A percentile compares a stretch with the other conserved stretches of the same genome.
phyloP scores from a whole-genome alignment of 2,329 filamentous ascomycete genomes.

The Fusarium graminum region DNA sequence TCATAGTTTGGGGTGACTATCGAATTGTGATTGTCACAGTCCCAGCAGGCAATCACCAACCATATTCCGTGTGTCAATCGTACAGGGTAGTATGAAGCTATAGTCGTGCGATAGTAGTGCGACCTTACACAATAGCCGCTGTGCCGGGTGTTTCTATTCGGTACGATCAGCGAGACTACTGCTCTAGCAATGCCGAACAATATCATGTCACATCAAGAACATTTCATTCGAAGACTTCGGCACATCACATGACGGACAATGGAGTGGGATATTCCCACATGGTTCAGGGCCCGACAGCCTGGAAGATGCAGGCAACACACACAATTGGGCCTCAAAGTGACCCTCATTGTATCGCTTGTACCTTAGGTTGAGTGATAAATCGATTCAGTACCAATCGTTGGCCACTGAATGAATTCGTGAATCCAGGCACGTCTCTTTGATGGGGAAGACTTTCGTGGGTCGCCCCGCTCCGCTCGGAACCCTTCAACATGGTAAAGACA shows the following conservation, averaged over 20 bases:
- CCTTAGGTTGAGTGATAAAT: conserved; percentile 20
- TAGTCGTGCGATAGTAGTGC: conserved; percentile 42
- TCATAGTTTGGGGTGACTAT: neutral
- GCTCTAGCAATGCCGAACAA: conserved; percentile 21
- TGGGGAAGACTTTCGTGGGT: conserved; percentile 24
- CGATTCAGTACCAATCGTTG: conserved; percentile 20
- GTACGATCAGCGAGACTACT: conserved; percentile 15
- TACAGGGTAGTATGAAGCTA: conserved; percentile 31
- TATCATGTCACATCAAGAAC: conserved; percentile 33
- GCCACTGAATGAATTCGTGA: conserved; percentile 4
- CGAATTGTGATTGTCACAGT: conserved; percentile 33
- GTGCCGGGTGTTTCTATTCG: conserved; percentile 34
- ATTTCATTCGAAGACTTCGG: conserved; percentile 35
- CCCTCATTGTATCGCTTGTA: conserved; percentile 15
- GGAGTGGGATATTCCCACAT: conserved; percentile 23
- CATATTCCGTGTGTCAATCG: conserved; percentile 30
- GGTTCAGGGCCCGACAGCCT: conserved; percentile 33
- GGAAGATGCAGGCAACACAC: conserved; percentile 34
- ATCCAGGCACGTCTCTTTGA: conserved; percentile 39
- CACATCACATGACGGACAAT: conserved; percentile 40
- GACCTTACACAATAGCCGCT: conserved; percentile 34
- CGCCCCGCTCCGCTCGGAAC: conserved; percentile 36
- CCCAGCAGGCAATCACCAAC: conserved; percentile 32
- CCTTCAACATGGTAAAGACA: conserved; percentile 11
- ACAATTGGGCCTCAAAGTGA: conserved; percentile 43